These are phyloP conservation scores for Xylaria sp. DNA, from an alignment of 2,329 filamentous ascomycete genomes.

Conservation along the genomic window DNA sequence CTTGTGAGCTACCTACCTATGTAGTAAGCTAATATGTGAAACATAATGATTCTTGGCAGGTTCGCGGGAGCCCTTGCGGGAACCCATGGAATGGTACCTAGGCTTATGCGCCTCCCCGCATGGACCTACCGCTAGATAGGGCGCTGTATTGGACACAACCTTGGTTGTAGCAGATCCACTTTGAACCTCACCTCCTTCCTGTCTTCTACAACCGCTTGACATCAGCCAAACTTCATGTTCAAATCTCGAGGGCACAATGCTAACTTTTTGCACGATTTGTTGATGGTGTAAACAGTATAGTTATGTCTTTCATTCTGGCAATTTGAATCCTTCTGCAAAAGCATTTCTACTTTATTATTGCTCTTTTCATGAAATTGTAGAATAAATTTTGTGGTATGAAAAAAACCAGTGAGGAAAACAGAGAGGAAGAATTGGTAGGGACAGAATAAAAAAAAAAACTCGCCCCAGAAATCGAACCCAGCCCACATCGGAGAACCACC, in stretches of 20 bases:
- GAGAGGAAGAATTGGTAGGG: conserved; percentile 2
- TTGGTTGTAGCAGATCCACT: conserved; percentile 19
- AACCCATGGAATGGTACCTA: too few species aligned
- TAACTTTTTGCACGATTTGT: neutral
- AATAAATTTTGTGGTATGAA: neutral
- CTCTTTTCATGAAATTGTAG: neutral
- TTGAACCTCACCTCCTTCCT: conserved; percentile 28
- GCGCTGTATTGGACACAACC: neutral
- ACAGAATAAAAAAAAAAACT: conserved; percentile 3
- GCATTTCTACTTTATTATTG: too few species aligned
- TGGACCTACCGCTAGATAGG: neutral
- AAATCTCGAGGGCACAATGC: neutral
- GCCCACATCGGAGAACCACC: conserved; percentile 22
- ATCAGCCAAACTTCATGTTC: neutral
- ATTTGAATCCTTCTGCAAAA: too few species aligned
- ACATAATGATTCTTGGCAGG: too few species aligned
- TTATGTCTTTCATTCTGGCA: neutral
- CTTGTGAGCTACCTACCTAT: too few species aligned
- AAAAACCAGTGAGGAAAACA: neutral
- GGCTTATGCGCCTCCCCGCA: neutral
- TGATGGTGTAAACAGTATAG: neutral
- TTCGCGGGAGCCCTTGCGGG: too few species aligned
- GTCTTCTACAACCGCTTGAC: neutral
- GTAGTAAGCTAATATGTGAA: too few species aligned
- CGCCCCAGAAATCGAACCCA: conserved; percentile 11